Conservation (phyloP, 768 basidiomycete genomes). For the Russula vinacea region DNA sequence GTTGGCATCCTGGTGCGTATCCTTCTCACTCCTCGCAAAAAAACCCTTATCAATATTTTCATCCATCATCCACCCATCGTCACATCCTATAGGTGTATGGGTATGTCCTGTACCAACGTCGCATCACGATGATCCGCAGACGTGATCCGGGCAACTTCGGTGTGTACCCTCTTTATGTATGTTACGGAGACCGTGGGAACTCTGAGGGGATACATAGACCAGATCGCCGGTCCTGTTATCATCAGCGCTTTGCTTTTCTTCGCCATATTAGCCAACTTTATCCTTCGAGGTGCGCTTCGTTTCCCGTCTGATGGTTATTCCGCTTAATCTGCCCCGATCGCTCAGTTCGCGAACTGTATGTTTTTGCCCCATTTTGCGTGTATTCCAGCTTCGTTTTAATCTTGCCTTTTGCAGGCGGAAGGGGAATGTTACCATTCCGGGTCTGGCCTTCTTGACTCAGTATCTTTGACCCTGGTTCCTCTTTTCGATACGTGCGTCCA, state of each 20-base stretch:
- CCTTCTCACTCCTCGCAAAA: neutral
- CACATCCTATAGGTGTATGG: conserved; percentile 64
- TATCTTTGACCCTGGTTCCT: conserved; percentile 17
- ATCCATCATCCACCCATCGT: neutral
- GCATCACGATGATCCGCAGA: conserved; percentile 86
- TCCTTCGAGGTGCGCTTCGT: conserved; percentile 62
- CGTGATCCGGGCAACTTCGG: conserved; percentile 89
- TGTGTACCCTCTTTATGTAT: conserved; percentile 35
- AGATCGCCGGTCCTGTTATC: conserved; percentile 75
- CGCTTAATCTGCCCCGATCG: neutral
- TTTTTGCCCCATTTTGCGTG: neutral
- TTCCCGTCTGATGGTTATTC: conserved; percentile 5
- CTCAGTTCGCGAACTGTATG: conserved; percentile 30
- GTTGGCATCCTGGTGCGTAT: conserved; percentile 57
- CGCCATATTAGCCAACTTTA: conserved; percentile 84
- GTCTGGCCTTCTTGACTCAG: conserved; percentile 19
- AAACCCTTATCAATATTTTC: neutral
- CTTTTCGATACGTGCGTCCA: neutral
- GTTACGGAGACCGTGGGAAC: neutral
- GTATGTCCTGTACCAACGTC: conserved; percentile 78
- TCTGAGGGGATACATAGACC: conserved; percentile 48
- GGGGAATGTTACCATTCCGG: conserved; percentile 27
- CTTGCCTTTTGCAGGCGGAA: conserved; percentile 15
- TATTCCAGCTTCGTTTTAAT: neutral
- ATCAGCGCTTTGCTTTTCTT: conserved; percentile 81